Evolutionary conservation across 108 stramenopile genomes (phyloP), one percentile per base, ranked within the genome.

Genomic region (Fragilariopsis cylindrus): DNA sequence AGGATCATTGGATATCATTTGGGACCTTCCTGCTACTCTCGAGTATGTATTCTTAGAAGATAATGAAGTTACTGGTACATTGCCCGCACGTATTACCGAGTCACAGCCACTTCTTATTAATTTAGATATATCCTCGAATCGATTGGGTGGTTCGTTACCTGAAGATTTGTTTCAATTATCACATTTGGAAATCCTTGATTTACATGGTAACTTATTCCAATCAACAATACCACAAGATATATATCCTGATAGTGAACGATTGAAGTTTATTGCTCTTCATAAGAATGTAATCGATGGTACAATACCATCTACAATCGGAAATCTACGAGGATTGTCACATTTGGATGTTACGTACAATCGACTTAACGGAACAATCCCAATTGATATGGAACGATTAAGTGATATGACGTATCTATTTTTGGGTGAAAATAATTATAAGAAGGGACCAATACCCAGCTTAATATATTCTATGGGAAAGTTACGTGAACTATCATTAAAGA

Each of bases 401-500:
- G 48, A 21, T 9, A 48, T 87, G 62, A 65, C 45, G 52, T 79
- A 83, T 54, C 57, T 87, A 8, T 86, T 80, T 57, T 67, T 86
- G 65, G 76, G 76, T 7, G 77, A 79, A 8, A 87, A 87, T 58
- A 5, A 60, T 43, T 81, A 81, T 57, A 56, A 43, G 7, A 41
- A 60, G 16, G 86, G 82, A 5, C 48, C 55, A 3, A 81, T 87
- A 63, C 86, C 86, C 40, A 53, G 70, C 40, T 84, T 71, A 5
- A 15, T 82, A 11, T 69, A 67, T 43, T 19, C 45, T n/a, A 52
- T 81, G 54, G 62, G 44, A 18, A 48, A 80, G 3, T 52, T 87
- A 64, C 48, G 70, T 44, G 87, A 87, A 49, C 69, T 87, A 3
- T 81, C 80, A 18, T 47, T 84, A 62, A 84, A 79, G 45, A 43